A percentile compares a stretch with the other conserved stretches of the same genome.
Conservation (phyloP, 2,329 filamentous ascomycete species). For the Pseudogymnoascus sp. region DNA sequence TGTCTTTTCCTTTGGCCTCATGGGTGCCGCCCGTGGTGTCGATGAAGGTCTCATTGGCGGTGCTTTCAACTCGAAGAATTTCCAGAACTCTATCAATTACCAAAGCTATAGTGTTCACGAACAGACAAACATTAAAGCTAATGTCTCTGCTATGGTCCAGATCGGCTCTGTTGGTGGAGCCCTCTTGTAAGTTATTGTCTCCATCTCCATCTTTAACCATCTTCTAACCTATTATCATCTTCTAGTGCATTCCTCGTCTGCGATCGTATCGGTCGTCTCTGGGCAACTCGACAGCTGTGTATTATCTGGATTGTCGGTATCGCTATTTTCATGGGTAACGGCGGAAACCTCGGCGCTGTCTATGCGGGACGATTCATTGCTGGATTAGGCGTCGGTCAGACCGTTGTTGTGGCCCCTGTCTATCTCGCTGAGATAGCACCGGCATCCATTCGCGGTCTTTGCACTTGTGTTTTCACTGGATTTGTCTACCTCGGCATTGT, state of each 20-base stretch:
- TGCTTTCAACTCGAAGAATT: slow-evolving; percentile 28
- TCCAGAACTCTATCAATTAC: slow-evolving; percentile 16
- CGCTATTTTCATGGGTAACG: slow-evolving; percentile 31
- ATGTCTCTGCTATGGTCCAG: no score
- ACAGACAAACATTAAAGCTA: no score
- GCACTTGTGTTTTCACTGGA: slow-evolving; percentile 24
- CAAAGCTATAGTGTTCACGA: neutral
- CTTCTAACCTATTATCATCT: no score
- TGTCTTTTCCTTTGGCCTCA: slow-evolving; percentile 24
- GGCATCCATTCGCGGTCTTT: slow-evolving; percentile 23
- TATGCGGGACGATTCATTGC: no score
- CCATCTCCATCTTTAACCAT: no score
- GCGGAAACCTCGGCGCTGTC: slow-evolving; percentile 20
- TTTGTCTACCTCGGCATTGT: slow-evolving; percentile 25
- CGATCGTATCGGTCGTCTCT: slow-evolving; percentile 27
- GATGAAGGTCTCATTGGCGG: slow-evolving; percentile 27
- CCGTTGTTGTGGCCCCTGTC: no score
- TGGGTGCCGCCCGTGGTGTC: slow-evolving; percentile 25
- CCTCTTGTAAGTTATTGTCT: no score
- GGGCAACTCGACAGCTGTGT: slow-evolving; percentile 25
- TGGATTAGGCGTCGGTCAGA: no score
- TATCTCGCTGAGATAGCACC: slow-evolving; percentile 21
- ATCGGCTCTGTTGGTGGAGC: no score
- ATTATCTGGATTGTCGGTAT: slow-evolving; percentile 24
- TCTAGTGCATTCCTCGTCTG: slow-evolving; percentile 18